phyloP scores from a whole-genome alignment of 495 filamentous ascomycete species.

The Mytilinidion resinicola region DNA sequence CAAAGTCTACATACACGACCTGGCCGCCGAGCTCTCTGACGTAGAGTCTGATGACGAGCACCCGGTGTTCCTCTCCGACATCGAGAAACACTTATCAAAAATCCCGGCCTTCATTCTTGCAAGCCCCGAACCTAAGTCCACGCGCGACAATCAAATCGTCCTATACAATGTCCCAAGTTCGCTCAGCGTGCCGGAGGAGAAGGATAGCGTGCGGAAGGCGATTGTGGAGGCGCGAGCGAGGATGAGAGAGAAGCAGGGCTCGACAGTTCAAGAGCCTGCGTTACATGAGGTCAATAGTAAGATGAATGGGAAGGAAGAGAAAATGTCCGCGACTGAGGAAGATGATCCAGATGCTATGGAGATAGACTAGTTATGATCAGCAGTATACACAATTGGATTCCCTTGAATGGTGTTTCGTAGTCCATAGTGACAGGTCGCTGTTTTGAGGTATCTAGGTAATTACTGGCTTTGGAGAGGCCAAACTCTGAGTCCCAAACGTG shows the following conservation, averaged over 20 bases:
- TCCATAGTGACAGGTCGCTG: too few species aligned
- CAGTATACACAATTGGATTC: background rate
- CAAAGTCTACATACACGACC: conserved; percentile 81
- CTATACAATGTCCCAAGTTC: conserved; percentile 75
- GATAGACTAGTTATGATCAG: conserved; percentile 45
- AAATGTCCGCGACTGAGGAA: conserved; percentile 15
- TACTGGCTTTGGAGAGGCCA: too few species aligned
- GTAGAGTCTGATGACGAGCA: conserved; percentile 43
- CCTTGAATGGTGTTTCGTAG: too few species aligned
- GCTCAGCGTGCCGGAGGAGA: conserved; percentile 64
- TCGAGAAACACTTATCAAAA: conserved; percentile 68
- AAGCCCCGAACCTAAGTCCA: conserved; percentile 37
- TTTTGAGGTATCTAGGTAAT: too few species aligned
- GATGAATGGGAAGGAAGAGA: conserved; percentile 15
- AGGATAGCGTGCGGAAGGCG: conserved; percentile 76
- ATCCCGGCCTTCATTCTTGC: conserved; percentile 61
- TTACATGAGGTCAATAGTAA: conserved; percentile 3
- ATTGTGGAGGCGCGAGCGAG: conserved; percentile 76
- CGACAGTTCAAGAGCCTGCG: conserved; percentile 7
- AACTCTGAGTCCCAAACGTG: background rate
- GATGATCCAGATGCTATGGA: conserved; percentile 67
- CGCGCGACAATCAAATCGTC: conserved; percentile 61
- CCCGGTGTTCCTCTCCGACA: conserved; percentile 74
- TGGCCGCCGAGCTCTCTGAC: conserved; percentile 80
- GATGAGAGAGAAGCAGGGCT: conserved; percentile 47